These are phyloP conservation scores for Sonneratia alba DNA, from an alignment of 345 rosid genomes.

Conservation along the genomic window DNA sequence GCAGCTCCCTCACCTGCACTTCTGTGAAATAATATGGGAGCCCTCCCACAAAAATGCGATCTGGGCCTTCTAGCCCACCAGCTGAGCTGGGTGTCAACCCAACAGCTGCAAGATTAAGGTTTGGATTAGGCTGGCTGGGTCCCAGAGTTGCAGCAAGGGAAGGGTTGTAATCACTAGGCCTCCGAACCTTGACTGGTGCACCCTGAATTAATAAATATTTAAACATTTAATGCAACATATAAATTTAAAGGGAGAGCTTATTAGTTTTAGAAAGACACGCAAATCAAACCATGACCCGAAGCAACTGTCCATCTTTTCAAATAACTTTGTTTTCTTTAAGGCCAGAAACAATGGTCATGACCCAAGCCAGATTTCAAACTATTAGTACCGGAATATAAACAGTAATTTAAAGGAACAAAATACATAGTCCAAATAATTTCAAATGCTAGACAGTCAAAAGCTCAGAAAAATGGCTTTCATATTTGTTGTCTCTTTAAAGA, in stretches of 20 bases:
- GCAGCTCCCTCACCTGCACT: conserved; percentile 75
- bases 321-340: too few relatives aligned
- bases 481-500: not conserved
- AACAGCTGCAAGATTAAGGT: conserved; percentile 87
- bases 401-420: too few relatives aligned
- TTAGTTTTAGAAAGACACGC: not conserved
- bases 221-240: too few relatives aligned
- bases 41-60: conserved; percentile 93
- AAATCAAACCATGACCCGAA: not conserved
- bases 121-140: conserved; percentile 96
- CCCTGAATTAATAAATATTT: conserved; percentile 32
- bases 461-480: not conserved
- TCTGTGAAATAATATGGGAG: conserved; percentile 92
- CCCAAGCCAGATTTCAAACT: not conserved
- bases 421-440: not conserved
- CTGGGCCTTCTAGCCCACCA: conserved; percentile 98
- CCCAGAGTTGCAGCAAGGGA: conserved; percentile 95
- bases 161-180: conserved; percentile 98
- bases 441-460: not conserved
- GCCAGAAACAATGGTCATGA: not conserved
- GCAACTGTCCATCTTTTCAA: not conserved
- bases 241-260: not conserved
- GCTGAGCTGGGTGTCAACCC: conserved; percentile 84
- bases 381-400: not conserved
- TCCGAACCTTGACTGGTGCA: conserved; percentile 97